Percentiles rank a stretch among this genome's conserved stretches.
Evolutionary conservation across 78 protist genomes (phyloP).

Genomic region (Tieghemostelium lacteum): DNA sequence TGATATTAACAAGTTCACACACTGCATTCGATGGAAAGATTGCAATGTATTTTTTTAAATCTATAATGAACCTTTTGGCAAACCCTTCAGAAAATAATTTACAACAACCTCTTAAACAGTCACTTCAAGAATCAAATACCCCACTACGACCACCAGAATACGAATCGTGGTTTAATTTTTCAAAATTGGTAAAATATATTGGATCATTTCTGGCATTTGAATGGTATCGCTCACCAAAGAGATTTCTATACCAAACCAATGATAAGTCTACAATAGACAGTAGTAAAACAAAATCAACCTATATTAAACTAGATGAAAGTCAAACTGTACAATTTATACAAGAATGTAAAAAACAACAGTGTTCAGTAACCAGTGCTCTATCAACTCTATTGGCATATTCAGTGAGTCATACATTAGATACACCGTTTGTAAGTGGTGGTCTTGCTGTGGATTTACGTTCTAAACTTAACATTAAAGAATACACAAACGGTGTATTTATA

Average conservation of each 20-base stretch:
- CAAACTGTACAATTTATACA: neutral
- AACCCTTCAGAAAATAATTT: neutral
- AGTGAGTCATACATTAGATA: neutral
- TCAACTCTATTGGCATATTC: neutral
- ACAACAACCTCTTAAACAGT: neutral
- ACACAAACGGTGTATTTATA: neutral
- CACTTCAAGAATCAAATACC: neutral
- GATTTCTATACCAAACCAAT: neutral
- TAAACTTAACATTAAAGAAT: neutral
- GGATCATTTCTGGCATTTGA: neutral
- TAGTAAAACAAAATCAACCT: neutral
- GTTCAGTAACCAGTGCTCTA: neutral
- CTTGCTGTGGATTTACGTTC: neutral
- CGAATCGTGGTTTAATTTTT: neutral
- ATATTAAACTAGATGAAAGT: neutral
- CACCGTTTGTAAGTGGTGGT: neutral
- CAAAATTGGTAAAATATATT: neutral
- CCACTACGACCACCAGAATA: neutral
- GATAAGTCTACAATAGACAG: neutral
- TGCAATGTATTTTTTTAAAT: no score
- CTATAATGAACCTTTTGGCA: neutral
- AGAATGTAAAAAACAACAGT: neutral
- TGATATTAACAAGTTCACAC: neutral
- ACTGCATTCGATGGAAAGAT: neutral
- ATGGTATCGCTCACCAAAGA: neutral